phyloP scores from a whole-genome alignment of 768 basidiomycete genomes.

The Russula ochroleuca region DNA sequence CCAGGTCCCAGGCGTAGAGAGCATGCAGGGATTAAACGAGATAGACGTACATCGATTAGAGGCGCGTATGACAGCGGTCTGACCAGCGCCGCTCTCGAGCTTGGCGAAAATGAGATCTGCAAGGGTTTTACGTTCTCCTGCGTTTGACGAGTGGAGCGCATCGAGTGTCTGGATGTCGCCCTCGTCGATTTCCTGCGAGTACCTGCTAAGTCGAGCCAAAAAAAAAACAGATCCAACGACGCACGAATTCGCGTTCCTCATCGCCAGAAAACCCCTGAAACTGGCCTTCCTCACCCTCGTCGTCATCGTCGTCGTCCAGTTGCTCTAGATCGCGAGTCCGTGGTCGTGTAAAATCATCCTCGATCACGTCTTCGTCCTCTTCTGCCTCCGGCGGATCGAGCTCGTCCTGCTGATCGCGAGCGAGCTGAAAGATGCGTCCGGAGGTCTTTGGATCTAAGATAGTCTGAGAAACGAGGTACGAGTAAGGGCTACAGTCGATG shows the following conservation, averaged over 20 bases:
- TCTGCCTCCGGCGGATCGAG: constrained; percentile 41
- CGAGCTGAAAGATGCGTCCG: constrained; percentile 84
- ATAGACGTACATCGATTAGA: constrained; percentile 47
- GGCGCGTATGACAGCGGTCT: constrained; percentile 54
- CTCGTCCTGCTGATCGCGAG: constrained; percentile 90
- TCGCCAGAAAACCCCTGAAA: constrained; percentile 40
- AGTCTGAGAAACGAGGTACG: constrained; percentile 40
- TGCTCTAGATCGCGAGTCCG: constrained; percentile 32
- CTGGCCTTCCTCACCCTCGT: constrained; percentile 53
- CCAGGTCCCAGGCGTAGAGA: background rate
- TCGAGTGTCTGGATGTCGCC: constrained; percentile 85
- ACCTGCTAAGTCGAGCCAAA: background rate
- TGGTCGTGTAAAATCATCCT: constrained; percentile 30
- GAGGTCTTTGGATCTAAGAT: constrained; percentile 80
- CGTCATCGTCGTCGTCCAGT: constrained; percentile 53
- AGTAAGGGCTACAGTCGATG: background rate
- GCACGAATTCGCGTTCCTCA: constrained; percentile 49
- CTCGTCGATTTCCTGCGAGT: constrained; percentile 77
- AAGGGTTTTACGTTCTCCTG: constrained; percentile 74
- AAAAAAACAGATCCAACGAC: background rate
- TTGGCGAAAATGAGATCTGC: constrained; percentile 98
- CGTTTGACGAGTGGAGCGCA: constrained; percentile 68
- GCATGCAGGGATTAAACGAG: background rate
- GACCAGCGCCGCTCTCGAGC: constrained; percentile 58
- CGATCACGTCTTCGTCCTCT: constrained; percentile 36